Evolutionary conservation across 305 asterid genomes (phyloP), one percentile per base, ranked within the genome.

Genomic region (Fraxinus platypoda): DNA sequence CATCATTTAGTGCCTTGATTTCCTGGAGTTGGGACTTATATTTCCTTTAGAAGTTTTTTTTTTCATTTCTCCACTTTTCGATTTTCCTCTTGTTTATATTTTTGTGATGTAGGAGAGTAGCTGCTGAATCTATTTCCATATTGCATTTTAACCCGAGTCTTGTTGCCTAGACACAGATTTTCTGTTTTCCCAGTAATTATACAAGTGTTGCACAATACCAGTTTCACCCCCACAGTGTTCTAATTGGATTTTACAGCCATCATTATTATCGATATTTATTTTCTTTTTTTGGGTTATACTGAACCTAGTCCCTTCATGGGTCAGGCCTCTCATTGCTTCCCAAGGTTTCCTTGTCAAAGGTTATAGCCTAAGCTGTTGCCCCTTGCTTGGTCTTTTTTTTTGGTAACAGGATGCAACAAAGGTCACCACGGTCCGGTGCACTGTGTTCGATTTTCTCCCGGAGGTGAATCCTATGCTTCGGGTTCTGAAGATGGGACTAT

Each of bases 391-490:
- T 70, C 43, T 11, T 23, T 54, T 52, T 52, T 68, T 30, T 71
- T 30, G 12, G 3, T 71, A 35, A 71, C 75, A 96, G 99, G 97
- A 70, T 96, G 98, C 93, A 96, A 96, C 90, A 96, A 96, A 90
- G 99, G 99, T 75, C 98, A 96, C 88, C 98, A 94, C 30, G 99
- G 99, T 82, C 99, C 99, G 0, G 97, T 97, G 62, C 99, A 97
- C 83, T 97, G 97, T 64, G 92, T 97, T 57, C 97, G 99, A 73
- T 94, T 94, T 90, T 91, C 99, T 35, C 99, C 98, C 0, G 96
- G 94, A 17, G 99, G 99, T 23, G 98, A 93, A 81, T 93, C 99
- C 30, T 96, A 91, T 75, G 89, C 97, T 15, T 96, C 99, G 30
- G 99, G 99, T 54, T 96, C 99, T 34, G 99, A 96, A 86, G 98